phyloP scores from a whole-genome alignment of 2,329 filamentous ascomycete genomes.

The Aspergillus ochraceoroseus region DNA sequence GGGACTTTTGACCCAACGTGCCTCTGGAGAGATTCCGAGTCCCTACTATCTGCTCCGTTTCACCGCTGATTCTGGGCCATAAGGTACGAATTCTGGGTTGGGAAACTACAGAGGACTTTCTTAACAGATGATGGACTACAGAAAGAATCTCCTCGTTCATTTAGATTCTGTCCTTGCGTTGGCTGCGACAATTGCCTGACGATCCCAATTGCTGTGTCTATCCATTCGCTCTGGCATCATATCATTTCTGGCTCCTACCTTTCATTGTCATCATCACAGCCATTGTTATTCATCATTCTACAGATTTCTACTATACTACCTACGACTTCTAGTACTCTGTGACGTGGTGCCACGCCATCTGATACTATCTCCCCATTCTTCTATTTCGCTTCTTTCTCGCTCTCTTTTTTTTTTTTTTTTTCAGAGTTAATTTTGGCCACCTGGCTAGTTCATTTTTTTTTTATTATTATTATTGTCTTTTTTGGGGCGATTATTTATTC shows the following conservation, averaged over 20 bases:
- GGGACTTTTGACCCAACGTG: too few species aligned
- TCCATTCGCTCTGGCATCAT: constrained; percentile 18
- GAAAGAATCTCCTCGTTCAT: too few species aligned
- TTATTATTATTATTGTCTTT: constrained; percentile 5
- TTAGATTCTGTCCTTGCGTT: too few species aligned
- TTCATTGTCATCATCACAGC: constrained; percentile 1
- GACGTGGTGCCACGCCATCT: constrained; percentile 21
- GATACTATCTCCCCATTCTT: constrained; percentile 9
- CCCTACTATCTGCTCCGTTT: constrained; percentile 8
- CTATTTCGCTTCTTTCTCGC: constrained; percentile 7
- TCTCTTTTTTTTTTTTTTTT: background rate
- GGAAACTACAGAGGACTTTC: background rate
- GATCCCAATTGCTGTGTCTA: background rate
- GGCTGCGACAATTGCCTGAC: too few species aligned
- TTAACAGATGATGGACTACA: too few species aligned
- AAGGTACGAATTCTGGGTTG: constrained; percentile 9
- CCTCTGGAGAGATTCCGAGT: too few species aligned
- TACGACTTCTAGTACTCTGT: constrained; percentile 4
- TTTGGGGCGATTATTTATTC: constrained; percentile 2
- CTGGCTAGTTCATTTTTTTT: background rate
- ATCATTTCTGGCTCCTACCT: constrained; percentile 2
- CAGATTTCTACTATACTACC: constrained; percentile 3
- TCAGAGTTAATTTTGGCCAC: constrained; percentile 11
- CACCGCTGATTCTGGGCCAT: constrained; percentile 15
- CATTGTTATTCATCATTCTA: constrained; percentile 13